Evolutionary conservation across 2,329 filamentous ascomycete species (phyloP).

Genomic region (Bipolaris zeicola): DNA sequence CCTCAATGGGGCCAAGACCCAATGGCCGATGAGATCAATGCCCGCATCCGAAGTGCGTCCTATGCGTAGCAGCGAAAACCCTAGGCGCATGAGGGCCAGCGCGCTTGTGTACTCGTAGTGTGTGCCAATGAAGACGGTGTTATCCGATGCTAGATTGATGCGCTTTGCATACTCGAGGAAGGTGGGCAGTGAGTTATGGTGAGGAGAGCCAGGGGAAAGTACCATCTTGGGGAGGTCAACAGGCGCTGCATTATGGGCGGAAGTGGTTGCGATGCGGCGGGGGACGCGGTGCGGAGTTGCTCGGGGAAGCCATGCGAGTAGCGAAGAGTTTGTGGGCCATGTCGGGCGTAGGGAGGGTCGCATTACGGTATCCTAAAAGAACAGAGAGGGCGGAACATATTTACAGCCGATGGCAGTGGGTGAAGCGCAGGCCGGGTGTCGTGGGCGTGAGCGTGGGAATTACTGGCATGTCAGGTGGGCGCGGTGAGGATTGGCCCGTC

Average conservation of each 20-base stretch:
- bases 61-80: constrained; percentile 68
- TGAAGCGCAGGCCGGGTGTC: neutral
- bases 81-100: constrained; percentile 61
- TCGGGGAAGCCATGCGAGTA: constrained; percentile 31
- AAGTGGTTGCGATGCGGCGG: constrained; percentile 38
- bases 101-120: constrained; percentile 76
- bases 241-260: constrained; percentile 28
- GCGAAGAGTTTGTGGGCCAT: constrained; percentile 27
- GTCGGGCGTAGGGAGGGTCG: constrained; percentile 29
- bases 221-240: constrained; percentile 36
- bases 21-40: constrained; percentile 75
- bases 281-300: constrained; percentile 31
- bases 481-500: constrained; percentile 1
- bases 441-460: constrained; percentile 2
- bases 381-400: constrained; percentile 25
- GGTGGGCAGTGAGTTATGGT: constrained; percentile 67
- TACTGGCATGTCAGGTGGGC: constrained; percentile 2
- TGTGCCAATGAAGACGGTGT: constrained; percentile 72
- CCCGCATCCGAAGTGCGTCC: constrained; percentile 72
- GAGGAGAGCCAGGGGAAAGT: constrained; percentile 38
- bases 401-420: constrained; percentile 17
- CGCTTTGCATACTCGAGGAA: constrained; percentile 69
- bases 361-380: constrained; percentile 31
- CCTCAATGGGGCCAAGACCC: constrained; percentile 57
- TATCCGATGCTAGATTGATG: constrained; percentile 59